Percentiles rank a stretch among this genome's conserved stretches.
phyloP scores from a whole-genome alignment of 2,329 filamentous ascomycete species.

The Venturia carpophila region DNA sequence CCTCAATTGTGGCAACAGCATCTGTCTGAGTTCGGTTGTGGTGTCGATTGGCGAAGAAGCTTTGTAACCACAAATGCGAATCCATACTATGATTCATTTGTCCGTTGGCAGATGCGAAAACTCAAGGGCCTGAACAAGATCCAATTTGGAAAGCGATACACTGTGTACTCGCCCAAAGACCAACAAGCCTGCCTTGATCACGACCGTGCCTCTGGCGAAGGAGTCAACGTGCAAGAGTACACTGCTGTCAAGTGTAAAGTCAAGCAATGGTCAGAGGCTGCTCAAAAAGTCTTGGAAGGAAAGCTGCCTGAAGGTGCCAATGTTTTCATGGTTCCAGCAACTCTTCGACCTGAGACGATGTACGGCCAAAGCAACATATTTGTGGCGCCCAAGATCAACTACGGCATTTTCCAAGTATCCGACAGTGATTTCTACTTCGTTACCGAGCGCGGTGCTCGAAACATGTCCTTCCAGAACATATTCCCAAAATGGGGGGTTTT shows the following conservation, averaged over 20 bases:
- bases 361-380: constrained; percentile 97
- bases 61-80: constrained; percentile 96
- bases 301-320: constrained; percentile 72
- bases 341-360: constrained; percentile 94
- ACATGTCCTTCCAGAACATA: constrained; percentile 92
- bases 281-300: constrained; percentile 61
- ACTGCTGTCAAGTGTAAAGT: constrained; percentile 86
- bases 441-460: constrained; percentile 75
- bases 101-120: constrained; percentile 94
- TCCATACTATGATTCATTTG: constrained; percentile 91
- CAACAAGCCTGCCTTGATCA: constrained; percentile 84
- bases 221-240: constrained; percentile 82
- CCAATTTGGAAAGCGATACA: constrained; percentile 87
- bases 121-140: constrained; percentile 86
- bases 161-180: constrained; percentile 86
- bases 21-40: constrained; percentile 71
- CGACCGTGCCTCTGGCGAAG: constrained; percentile 73
- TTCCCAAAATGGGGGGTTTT: constrained; percentile 70
- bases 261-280: constrained; percentile 76
- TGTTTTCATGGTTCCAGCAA: constrained; percentile 86
- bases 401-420: constrained; percentile 73
- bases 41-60: constrained; percentile 87
- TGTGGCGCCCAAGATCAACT: constrained; percentile 80
- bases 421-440: constrained; percentile 69
- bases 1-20: constrained; percentile 73